Evolutionary conservation across 1,284 basidiomycete genomes (phyloP).

Genomic region (Ganoderma boninense): DNA sequence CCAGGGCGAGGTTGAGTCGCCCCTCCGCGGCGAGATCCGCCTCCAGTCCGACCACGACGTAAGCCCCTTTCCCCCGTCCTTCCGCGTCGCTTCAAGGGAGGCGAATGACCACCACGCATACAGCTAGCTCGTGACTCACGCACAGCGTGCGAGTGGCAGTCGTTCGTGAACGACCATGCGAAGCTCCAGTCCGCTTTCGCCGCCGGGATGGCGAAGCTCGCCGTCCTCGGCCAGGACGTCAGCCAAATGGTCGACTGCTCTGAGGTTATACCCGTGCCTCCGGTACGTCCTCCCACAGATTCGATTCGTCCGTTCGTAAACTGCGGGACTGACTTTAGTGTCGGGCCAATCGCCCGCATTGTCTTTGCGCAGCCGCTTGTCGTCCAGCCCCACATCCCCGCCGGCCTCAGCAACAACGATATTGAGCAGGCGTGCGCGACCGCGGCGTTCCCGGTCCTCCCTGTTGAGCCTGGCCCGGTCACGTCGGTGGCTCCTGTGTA

Average conservation of each 20-base stretch:
- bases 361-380: too few relatives aligned
- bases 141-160: slow-evolving; percentile 39
- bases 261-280: slow-evolving; percentile 34
- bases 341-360: too few relatives aligned
- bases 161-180: slow-evolving; percentile 39
- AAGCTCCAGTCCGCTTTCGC: slow-evolving; percentile 41
- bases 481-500: slow-evolving; percentile 42
- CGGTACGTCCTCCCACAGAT: slow-evolving; percentile 10
- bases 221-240: slow-evolving; percentile 39
- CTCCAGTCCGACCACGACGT: slow-evolving; percentile 39
- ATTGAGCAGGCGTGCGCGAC: slow-evolving; percentile 32
- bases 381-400: slow-evolving; percentile 25
- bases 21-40: slow-evolving; percentile 32
- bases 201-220: slow-evolving; percentile 42
- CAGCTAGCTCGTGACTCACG: slow-evolving; percentile 37
- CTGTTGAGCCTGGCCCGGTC: slow-evolving; percentile 41
- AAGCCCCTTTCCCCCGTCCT: neutral
- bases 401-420: slow-evolving; percentile 26
- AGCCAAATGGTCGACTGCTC: slow-evolving; percentile 35
- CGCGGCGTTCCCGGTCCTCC: slow-evolving; percentile 41
- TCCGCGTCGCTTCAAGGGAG: neutral
- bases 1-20: slow-evolving; percentile 35
- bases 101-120: neutral
- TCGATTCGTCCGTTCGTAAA: too few relatives aligned
- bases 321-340: too few relatives aligned